phyloP scores from a whole-genome alignment of 2,329 filamentous ascomycete genomes.

The Tolypocladium nubicola region DNA sequence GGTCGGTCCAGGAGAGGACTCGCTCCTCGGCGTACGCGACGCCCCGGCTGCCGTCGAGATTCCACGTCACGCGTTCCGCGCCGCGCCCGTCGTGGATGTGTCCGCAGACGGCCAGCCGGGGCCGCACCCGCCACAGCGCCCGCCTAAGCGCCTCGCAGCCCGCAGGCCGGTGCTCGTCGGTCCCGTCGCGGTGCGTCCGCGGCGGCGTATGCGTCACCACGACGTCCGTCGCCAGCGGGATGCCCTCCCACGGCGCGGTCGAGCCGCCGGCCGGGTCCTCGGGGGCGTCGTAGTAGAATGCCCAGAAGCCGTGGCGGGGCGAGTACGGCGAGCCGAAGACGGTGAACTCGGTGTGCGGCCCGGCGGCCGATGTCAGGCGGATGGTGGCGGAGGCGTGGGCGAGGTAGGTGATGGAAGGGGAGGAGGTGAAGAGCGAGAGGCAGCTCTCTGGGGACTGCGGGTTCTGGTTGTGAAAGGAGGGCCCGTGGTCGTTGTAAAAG shows the following conservation, averaged over 20 bases:
- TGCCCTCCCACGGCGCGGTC: conserved; percentile 44
- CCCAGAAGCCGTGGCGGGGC: conserved; percentile 48
- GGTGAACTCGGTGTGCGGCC: conserved; percentile 49
- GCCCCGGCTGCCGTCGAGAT: conserved; percentile 25
- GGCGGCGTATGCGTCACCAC: conserved; percentile 64
- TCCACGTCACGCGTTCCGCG: conserved; percentile 52
- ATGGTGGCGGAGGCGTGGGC: conserved; percentile 45
- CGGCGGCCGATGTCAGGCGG: conserved; percentile 39
- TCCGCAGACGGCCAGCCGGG: conserved; percentile 57
- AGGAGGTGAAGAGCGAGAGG: conserved; percentile 40
- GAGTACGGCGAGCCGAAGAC: conserved; percentile 65
- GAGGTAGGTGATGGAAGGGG: conserved; percentile 52
- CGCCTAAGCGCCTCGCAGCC: conserved; percentile 52
- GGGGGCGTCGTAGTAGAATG: conserved; percentile 47
- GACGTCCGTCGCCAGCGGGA: conserved; percentile 53
- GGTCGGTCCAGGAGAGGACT: conserved; percentile 46
- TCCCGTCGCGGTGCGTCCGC: conserved; percentile 45
- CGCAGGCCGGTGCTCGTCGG: conserved; percentile 22
- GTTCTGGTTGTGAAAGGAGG: conserved; percentile 44
- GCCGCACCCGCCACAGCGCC: conserved; percentile 49
- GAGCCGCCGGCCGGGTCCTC: conserved; percentile 6
- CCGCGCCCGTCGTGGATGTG: conserved; percentile 63
- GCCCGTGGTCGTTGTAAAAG: conserved; percentile 46
- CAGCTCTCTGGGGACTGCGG: conserved; percentile 44
- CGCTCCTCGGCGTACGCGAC: conserved; percentile 32